phyloP scores from a whole-genome alignment of 148 eudicot genomes.

The Pharnaceum exiguum region DNA sequence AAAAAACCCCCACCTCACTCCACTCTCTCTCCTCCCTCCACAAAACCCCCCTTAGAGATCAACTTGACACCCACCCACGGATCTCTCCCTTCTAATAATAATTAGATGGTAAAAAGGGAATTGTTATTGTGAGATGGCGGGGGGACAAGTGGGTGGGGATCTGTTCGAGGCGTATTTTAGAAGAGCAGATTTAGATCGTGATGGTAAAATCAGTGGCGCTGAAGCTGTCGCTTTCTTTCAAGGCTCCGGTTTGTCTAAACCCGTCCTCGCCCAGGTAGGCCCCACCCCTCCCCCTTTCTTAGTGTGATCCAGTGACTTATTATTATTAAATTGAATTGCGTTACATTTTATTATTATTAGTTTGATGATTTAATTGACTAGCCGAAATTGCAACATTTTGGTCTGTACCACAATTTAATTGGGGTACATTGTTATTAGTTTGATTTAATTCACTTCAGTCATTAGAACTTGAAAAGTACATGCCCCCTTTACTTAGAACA shows the following conservation, averaged over 20 bases:
- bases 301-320: not conserved
- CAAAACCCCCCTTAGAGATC: no score
- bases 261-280: slow-evolving; percentile 83
- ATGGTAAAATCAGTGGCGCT: slow-evolving; percentile 83
- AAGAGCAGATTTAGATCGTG: slow-evolving; percentile 87
- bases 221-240: slow-evolving; percentile 88
- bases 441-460: not conserved
- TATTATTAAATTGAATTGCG: no score
- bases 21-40: not conserved
- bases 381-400: no score
- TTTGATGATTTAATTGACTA: no score
- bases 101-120: not conserved
- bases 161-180: slow-evolving; percentile 77
- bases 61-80: no score
- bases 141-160: slow-evolving; percentile 53
- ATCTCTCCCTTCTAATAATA: not conserved
- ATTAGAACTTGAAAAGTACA: no score
- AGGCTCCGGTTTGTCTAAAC: slow-evolving; percentile 70
- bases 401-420: no score
- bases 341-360: no score
- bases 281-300: not conserved
- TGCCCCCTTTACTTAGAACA: no score
- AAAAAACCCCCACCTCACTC: slow-evolving; percentile 1
- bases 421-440: not conserved
- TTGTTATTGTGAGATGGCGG: slow-evolving; percentile 51